Evolutionary conservation across 169 alveolate genomes (phyloP).

Genomic region (Cryptosporidium felis): DNA sequence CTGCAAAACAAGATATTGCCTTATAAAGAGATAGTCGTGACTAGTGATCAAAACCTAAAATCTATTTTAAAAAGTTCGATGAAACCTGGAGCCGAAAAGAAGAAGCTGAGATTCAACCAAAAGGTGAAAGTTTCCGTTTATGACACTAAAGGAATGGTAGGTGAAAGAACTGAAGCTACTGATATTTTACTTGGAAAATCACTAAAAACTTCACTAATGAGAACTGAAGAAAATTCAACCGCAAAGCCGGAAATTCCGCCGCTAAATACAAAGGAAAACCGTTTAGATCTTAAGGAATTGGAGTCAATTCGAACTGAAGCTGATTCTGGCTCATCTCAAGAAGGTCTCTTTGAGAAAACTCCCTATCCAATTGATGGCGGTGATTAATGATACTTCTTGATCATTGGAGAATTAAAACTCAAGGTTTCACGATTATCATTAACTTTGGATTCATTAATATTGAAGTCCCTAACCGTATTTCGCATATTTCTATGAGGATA

Average conservation of each 20-base stretch:
- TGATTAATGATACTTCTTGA: no score
- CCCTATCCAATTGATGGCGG: conserved; percentile 54
- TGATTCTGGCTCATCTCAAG: background rate
- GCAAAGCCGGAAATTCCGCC: conserved; percentile 50
- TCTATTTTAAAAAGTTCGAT: conserved; percentile 27
- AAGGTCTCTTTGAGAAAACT: conserved; percentile 27
- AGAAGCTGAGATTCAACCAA: conserved; percentile 13
- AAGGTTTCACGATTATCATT: no score
- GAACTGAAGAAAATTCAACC: background rate
- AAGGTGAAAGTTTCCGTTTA: conserved; percentile 19
- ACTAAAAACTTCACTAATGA: conserved; percentile 14
- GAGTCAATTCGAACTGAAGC: background rate
- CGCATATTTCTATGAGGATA: no score
- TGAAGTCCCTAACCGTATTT: no score
- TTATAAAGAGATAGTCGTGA: conserved; percentile 7
- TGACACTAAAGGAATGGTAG: background rate
- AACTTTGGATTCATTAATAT: no score
- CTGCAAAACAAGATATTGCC: conserved; percentile 42
- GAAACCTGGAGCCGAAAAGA: conserved; percentile 3
- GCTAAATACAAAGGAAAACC: background rate
- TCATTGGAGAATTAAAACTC: no score
- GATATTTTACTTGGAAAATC: conserved; percentile 8
- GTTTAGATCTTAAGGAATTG: background rate
- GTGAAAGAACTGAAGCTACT: background rate
- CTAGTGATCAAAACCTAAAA: background rate